A percentile compares a stretch with the other conserved stretches of the same genome.
phyloP scores from a whole-genome alignment of 1,284 basidiomycete genomes.

The Moesziomyces sp. region DNA sequence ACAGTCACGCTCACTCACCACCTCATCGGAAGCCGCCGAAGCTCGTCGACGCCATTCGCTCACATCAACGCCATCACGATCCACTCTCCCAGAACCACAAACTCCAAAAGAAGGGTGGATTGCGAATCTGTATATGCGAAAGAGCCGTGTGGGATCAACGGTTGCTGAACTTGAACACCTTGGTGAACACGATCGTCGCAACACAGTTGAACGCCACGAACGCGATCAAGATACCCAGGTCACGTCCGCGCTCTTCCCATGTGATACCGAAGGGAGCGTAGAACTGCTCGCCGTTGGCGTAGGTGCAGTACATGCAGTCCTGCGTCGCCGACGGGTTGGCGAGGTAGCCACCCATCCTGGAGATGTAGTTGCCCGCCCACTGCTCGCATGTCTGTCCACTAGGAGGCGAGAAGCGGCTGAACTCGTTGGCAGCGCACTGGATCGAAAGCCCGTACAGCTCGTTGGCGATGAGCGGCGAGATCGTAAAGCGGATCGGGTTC shows the following conservation, averaged over 20 bases:
- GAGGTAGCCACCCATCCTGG: constrained; percentile 80
- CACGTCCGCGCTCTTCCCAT: constrained; percentile 68
- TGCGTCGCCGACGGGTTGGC: constrained; percentile 76
- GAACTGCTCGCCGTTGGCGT: constrained; percentile 77
- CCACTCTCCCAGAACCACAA: no score
- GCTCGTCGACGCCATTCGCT: no score
- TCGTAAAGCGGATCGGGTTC: constrained; percentile 56
- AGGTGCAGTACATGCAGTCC: constrained; percentile 80
- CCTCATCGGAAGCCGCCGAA: no score
- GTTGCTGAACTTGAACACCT: constrained; percentile 52
- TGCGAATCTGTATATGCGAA: not conserved
- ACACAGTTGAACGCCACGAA: constrained; percentile 54
- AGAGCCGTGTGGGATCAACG: constrained; percentile 11
- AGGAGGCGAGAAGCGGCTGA: constrained; percentile 75
- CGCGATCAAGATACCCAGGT: constrained; percentile 55
- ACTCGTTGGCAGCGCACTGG: constrained; percentile 77
- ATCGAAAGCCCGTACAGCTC: constrained; percentile 81
- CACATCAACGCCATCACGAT: no score
- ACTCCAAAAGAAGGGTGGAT: not conserved
- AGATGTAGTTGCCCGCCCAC: constrained; percentile 69
- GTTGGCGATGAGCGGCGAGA: constrained; percentile 75
- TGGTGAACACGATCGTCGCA: constrained; percentile 43
- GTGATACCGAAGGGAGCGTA: constrained; percentile 77
- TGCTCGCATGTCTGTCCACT: constrained; percentile 77
- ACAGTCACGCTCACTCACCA: no score